These are phyloP conservation scores for Tillandsia fasciculata DNA, from an alignment of 176 grass and related monocot genomes.

Conservation along the genomic window DNA sequence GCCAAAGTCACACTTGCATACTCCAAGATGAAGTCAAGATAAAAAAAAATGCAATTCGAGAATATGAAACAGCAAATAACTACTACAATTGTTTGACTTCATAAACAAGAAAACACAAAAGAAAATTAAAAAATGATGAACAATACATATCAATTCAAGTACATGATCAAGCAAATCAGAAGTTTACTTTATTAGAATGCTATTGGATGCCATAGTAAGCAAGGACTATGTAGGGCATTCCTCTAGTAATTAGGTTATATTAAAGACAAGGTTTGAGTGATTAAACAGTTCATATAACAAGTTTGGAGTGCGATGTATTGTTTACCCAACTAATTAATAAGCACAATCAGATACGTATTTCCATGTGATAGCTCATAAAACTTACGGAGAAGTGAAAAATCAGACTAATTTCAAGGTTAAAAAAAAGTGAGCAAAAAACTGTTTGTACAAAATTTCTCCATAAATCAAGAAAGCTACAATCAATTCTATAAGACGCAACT, in stretches of 20 bases:
- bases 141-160: background rate
- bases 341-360: background rate
- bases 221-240: no score
- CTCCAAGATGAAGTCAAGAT: slow-evolving; percentile 18
- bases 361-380: background rate
- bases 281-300: background rate
- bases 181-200: no score
- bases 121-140: background rate
- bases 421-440: background rate
- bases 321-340: background rate
- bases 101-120: background rate
- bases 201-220: no score
- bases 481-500: background rate
- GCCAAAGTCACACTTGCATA: slow-evolving; percentile 23
- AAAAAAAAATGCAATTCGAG: background rate
- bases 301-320: background rate
- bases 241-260: no score
- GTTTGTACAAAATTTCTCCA: background rate
- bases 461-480: background rate
- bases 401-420: background rate
- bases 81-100: background rate
- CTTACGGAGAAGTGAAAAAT: background rate
- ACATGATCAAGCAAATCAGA: no score
- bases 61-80: background rate
- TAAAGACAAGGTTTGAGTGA: no score